Percentiles rank a stretch among this genome's conserved stretches.
These are phyloP conservation scores for Arxiozyma slooffiae DNA, from an alignment of 1,139 yeast genomes.

Conservation along the genomic window DNA sequence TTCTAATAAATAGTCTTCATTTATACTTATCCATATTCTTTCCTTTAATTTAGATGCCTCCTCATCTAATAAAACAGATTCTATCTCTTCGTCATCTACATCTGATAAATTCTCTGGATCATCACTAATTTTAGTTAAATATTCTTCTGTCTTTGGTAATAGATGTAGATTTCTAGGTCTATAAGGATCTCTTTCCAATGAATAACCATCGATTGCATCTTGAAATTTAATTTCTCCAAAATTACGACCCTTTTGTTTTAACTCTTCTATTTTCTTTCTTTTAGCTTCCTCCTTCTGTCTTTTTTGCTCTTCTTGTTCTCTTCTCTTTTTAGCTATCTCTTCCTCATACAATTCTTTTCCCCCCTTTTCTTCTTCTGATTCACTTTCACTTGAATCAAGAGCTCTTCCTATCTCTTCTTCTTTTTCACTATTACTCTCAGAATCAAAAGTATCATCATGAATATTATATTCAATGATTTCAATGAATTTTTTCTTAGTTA, in stretches of 20 bases:
- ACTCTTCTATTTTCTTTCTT: constrained; percentile 8
- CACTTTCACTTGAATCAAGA: constrained; percentile 7
- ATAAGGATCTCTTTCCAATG: constrained; percentile 34
- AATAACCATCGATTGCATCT: constrained; percentile 28
- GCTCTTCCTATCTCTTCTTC: constrained; percentile 4
- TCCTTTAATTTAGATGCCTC: constrained; percentile 65
- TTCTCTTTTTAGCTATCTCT: background rate
- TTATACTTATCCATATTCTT: constrained; percentile 77
- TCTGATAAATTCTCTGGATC: constrained; percentile 58
- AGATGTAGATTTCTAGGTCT: constrained; percentile 46
- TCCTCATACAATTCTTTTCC: constrained; percentile 4
- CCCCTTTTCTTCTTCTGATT: constrained; percentile 8
- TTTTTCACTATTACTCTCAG: constrained; percentile 9
- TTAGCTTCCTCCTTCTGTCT: constrained; percentile 8
- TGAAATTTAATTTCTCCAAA: constrained; percentile 10
- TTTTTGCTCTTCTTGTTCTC: background rate
- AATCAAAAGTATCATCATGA: constrained; percentile 1
- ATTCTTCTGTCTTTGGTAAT: constrained; percentile 47
- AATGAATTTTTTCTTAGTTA: constrained; percentile 13
- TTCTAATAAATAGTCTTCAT: constrained; percentile 74
- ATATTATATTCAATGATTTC: constrained; percentile 5
- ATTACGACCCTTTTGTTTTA: background rate
- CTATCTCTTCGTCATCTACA: constrained; percentile 74
- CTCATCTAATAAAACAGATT: constrained; percentile 47
- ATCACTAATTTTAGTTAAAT: constrained; percentile 46